Base-by-base conservation (phyloP, 2,329 filamentous ascomycete species). In the Blumeria graminis region DNA sequence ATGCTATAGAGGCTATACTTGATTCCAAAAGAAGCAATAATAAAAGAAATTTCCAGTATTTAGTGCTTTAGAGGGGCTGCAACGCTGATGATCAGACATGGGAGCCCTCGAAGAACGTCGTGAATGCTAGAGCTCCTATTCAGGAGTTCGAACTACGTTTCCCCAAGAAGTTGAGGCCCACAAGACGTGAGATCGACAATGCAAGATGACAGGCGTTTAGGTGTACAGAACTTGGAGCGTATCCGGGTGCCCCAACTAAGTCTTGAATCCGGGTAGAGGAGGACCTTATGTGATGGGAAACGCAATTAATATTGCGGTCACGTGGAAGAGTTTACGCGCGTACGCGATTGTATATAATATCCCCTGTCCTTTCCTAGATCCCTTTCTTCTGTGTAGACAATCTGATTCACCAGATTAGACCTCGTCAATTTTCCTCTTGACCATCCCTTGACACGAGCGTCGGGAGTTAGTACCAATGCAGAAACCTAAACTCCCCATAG, bases 101-200 rank as follows among this genome's bases (percentile, higher is more conserved):
- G n/a, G 9, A 54, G 51, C 32, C 51, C 16, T 34, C 38, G 14
- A 36, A 54, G 28, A 38, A 54, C 51, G 51, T 54, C 22, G 51
- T 54, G 14, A 54, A 54, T 32, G 51, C 51, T 13, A 54, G 32
- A 41, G 51, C 51, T 54, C 38, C 51, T n/a, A 54, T 54, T 14
- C 22, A 13, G 16, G 51, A 54, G 22, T 54, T 54, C 32, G 34
- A 54, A 22, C 51, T 34, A 38, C 51, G 51, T 32, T 54, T 54
- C 36, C 51, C 48, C 48, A 52, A 52, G 13, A 11, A 33, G n/a
- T 52, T 52, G 8, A 33, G 8, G 34, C 11, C 48, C 16, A 54
- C 51, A 14, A 54, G 38, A 28, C 13, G 3, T 22, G 51, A 54
- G 28, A 54, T 38, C 34, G 51, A 54, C 6, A 36, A 54, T 16